Evolutionary conservation across 257 asterid species (phyloP).

Genomic region (Prunella vulgaris): DNA sequence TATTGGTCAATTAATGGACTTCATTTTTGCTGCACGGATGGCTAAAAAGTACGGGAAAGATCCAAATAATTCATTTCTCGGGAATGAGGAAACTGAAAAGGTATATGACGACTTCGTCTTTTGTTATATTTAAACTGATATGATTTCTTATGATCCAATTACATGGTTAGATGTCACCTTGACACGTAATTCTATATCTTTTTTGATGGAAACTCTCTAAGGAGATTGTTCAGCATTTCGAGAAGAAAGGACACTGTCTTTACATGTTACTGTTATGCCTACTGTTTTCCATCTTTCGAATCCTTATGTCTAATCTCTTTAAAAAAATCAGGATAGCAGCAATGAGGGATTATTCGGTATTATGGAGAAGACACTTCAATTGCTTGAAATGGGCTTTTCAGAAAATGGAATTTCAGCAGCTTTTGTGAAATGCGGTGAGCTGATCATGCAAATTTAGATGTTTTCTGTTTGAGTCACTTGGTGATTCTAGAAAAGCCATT

Average conservation of each 20-base stretch:
- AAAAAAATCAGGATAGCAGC: constrained; percentile 48
- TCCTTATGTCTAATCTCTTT: constrained; percentile 18
- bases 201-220: not conserved
- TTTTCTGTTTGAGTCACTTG: not conserved
- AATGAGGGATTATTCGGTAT: constrained; percentile 75
- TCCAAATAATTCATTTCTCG: constrained; percentile 28
- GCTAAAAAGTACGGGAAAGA: constrained; percentile 57
- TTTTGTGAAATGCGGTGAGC: constrained; percentile 83
- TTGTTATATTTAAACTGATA: not conserved
- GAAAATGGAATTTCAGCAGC: constrained; percentile 78
- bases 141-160: constrained; percentile 7
- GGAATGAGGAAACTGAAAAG: constrained; percentile 41
- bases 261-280: constrained; percentile 7
- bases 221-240: not conserved
- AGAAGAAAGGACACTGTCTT: not conserved
- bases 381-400: constrained; percentile 91
- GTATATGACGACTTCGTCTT: constrained; percentile 29
- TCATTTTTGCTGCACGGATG: constrained; percentile 80
- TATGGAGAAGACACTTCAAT: constrained; percentile 86
- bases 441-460: constrained; percentile 14
- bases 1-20: constrained; percentile 60
- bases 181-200: not conserved
- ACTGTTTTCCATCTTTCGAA: not conserved
- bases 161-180: not conserved
- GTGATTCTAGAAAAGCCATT: constrained; percentile 1